Evolutionary conservation across 805 yeast genomes (phyloP), one percentile per base, ranked within the genome.

Genomic region (Komagataella kurtzmanii): DNA sequence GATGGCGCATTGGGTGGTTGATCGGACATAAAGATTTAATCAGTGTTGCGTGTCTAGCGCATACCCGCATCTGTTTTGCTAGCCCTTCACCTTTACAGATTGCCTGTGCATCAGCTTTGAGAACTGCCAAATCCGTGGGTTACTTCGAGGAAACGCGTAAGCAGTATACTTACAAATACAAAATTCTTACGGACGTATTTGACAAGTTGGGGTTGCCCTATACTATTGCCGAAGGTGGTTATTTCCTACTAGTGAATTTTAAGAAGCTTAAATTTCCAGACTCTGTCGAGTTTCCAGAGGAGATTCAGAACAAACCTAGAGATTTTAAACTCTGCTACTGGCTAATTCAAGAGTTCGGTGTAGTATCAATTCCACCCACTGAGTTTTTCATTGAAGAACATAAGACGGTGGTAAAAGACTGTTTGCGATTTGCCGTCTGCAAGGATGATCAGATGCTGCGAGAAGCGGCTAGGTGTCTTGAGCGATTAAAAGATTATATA

Each of bases 1-100:
- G 99, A 51, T 93, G 98, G 97, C 83, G 99, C 73, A 79, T 93
- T 51, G 99, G 99, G 51, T 93, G 96, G 95, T 76, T 91, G 44
- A 82, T 90, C 55, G 98, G 97, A 6, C 83, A 86, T 51, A 74
- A 85, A n/a, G 86, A 85, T 30, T 72, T 90, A 57, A 73, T 93
- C 59, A 81, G 84, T 57, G 88, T 86, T 62, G 95, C 83, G 4
- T 75, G 88, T 6, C 77, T 85, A 23, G 98, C 98, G 0, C 97
- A 93, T 67, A 88, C 97, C 1, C 79, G 99, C 67, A 91, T 93
- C 59, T 88, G 96, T 62, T 93, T 93, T 67, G 74, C 91, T 7
- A 79, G 89, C 1, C 96, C 96, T 47, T 81, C 95, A 17, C 97
- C 97, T 8, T 71, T 88, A 56, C 99, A 93, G 70, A 93, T 86